phyloP scores from a whole-genome alignment of 202 grass and related monocot genomes.

The Panicum hallii region DNA sequence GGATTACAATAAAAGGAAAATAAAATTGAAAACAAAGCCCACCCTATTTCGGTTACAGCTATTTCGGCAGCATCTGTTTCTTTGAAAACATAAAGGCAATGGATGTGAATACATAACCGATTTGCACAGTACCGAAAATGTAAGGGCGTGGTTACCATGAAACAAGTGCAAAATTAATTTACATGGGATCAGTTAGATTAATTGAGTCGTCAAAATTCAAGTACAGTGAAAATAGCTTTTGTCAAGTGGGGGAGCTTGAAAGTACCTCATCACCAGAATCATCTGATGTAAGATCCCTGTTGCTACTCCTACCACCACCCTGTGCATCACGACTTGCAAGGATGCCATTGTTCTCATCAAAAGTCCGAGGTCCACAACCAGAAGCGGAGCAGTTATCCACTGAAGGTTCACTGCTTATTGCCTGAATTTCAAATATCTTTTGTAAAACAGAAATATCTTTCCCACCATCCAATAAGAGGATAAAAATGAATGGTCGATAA shows the following conservation, averaged over 20 bases:
- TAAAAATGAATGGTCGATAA: slow-evolving; percentile 13
- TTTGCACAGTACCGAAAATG: neutral
- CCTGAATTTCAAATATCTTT: slow-evolving; percentile 47
- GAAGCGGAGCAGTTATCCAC: slow-evolving; percentile 36
- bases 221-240: neutral
- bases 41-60: neutral
- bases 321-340: slow-evolving; percentile 31
- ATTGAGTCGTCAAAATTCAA: neutral
- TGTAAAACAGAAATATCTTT: slow-evolving; percentile 21
- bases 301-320: slow-evolving; percentile 15
- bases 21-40: neutral
- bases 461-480: slow-evolving; percentile 12
- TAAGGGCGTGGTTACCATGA: neutral
- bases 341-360: neutral
- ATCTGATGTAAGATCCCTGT: slow-evolving; percentile 19
- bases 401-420: slow-evolving; percentile 42
- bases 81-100: neutral
- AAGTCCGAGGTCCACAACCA: slow-evolving; percentile 5
- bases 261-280: slow-evolving; percentile 71
- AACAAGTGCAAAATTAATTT: neutral
- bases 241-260: neutral
- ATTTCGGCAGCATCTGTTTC: neutral
- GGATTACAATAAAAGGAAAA: neutral
- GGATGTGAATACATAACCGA: neutral
- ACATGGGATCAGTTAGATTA: neutral